These are phyloP conservation scores for Ceratobasidium sp. DNA, from an alignment of 1,284 basidiomycete species.

Conservation along the genomic window DNA sequence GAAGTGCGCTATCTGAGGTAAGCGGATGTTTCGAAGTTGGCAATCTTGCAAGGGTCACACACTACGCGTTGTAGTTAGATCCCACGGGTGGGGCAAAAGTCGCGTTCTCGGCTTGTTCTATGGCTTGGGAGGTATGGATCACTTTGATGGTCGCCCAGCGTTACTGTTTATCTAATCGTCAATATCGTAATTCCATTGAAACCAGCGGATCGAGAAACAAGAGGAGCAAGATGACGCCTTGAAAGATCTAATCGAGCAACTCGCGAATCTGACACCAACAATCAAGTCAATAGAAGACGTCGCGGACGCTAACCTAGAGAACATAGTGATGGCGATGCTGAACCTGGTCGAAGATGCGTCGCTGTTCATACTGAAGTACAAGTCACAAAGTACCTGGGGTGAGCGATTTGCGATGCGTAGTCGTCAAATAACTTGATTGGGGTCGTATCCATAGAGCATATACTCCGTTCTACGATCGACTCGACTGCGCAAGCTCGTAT, in stretches of 20 bases:
- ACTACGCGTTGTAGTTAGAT: neutral
- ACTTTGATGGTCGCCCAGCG: neutral
- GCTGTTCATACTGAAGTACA: neutral
- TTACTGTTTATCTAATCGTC: too few relatives aligned
- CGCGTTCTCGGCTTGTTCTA: neutral
- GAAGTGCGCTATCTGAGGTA: neutral
- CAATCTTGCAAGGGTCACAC: neutral
- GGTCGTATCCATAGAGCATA: neutral
- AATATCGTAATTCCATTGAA: too few relatives aligned
- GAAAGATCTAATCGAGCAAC: neutral
- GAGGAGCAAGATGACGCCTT: neutral
- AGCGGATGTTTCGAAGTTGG: neutral
- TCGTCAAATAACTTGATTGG: neutral
- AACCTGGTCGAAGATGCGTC: constrained; percentile 23
- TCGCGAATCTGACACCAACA: neutral
- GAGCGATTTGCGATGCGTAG: neutral
- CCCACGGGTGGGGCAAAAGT: constrained; percentile 1
- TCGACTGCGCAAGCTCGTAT: neutral
- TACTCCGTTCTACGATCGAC: neutral
- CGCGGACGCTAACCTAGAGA: neutral
- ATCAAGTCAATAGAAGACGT: neutral
- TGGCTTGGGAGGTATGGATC: constrained; percentile 6
- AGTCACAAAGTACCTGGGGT: neutral
- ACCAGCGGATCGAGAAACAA: neutral
- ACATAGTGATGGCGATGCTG: neutral